These are phyloP conservation scores for Ceratocystis harringtonii DNA, from an alignment of 2,329 filamentous ascomycete species.

Conservation along the genomic window DNA sequence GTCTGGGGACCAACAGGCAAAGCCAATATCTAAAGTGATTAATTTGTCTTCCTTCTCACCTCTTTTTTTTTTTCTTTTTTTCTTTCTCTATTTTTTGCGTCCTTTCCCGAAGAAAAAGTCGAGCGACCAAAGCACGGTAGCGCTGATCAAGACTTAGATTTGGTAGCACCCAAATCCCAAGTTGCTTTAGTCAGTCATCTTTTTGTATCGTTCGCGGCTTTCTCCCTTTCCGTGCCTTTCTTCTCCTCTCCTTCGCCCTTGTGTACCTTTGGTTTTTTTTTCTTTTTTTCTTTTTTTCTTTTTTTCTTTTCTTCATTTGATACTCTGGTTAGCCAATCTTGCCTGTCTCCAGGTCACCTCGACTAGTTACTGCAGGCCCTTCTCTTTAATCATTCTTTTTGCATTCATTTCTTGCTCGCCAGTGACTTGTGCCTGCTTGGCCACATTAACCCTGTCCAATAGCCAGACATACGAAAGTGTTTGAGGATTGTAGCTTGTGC, in stretches of 20 bases:
- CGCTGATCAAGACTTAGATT: background rate
- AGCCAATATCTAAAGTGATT: background rate
- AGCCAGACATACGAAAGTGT: background rate
- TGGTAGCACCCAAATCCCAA: background rate
- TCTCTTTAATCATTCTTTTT: background rate
- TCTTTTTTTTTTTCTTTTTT: background rate
- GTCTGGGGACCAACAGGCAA: background rate
- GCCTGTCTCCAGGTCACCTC: background rate
- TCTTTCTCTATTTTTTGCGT: background rate
- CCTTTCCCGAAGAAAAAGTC: background rate
- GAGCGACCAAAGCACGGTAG: background rate
- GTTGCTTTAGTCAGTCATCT: background rate
- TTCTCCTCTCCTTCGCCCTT: background rate
- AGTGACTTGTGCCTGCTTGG: background rate
- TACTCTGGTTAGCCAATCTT: background rate
- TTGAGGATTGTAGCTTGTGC: background rate
- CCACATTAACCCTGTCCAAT: background rate
- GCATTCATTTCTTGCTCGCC: background rate
- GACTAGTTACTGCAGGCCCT: background rate
- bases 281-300: constrained; percentile 7
- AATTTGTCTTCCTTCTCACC: background rate
- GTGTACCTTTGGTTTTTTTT: background rate
- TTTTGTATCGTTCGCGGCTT: background rate
- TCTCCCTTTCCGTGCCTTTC: background rate
- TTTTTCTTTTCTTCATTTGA: background rate